phyloP scores from a whole-genome alignment of 805 yeast genomes.

The Saturnispora galanensis region DNA sequence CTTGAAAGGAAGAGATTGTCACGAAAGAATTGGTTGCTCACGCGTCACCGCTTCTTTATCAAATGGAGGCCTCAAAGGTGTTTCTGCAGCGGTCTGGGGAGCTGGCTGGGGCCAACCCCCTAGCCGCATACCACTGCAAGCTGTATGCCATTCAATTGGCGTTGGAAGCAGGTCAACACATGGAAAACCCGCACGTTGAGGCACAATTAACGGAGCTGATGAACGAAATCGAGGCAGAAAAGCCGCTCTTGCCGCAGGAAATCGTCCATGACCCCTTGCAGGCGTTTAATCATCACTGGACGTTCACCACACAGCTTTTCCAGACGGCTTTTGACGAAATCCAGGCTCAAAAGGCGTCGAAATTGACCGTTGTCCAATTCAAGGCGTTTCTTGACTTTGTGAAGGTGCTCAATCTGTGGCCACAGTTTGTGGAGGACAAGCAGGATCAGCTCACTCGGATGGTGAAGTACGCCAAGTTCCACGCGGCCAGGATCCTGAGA shows the following conservation, averaged over 20 bases:
- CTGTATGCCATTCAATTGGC: slow-evolving; percentile 68
- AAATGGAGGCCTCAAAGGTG: slow-evolving; percentile 31
- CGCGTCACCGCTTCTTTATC: background rate
- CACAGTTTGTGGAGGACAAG: slow-evolving; percentile 14
- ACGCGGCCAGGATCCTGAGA: slow-evolving; percentile 47
- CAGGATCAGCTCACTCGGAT: slow-evolving; percentile 26
- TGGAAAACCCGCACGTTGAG: slow-evolving; percentile 45
- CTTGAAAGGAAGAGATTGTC: background rate
- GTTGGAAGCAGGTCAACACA: slow-evolving; percentile 50
- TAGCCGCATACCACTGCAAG: slow-evolving; percentile 64
- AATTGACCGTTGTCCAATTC: slow-evolving; percentile 40
- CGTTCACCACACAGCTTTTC: slow-evolving; percentile 52
- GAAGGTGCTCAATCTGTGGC: slow-evolving; percentile 40
- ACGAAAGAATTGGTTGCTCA: background rate
- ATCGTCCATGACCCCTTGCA: slow-evolving; percentile 52
- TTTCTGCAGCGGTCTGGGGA: slow-evolving; percentile 50
- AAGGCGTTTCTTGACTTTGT: slow-evolving; percentile 47
- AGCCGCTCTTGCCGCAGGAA: slow-evolving; percentile 30
- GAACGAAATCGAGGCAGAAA: slow-evolving; percentile 39
- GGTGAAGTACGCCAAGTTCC: slow-evolving; percentile 53
- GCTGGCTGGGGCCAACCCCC: slow-evolving; percentile 46
- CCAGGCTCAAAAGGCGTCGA: slow-evolving; percentile 32
- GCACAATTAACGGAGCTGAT: slow-evolving; percentile 49
- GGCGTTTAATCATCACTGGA: slow-evolving; percentile 44
- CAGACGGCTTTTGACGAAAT: slow-evolving; percentile 41